Conservation (phyloP, 495 filamentous ascomycete species). For the Hamigera avellanea region DNA sequence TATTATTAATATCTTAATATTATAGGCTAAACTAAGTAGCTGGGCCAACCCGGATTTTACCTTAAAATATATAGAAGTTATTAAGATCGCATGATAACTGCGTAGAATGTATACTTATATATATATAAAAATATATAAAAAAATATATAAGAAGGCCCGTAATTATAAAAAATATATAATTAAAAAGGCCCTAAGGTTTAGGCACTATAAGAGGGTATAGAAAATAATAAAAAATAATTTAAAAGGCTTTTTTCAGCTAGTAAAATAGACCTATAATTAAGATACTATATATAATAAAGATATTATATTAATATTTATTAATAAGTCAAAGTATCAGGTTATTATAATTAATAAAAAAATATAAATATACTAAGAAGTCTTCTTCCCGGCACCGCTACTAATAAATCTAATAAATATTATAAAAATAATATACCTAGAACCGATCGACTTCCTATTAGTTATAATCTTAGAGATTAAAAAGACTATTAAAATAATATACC, state of each 20-base stretch:
- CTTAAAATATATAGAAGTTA: slow-evolving; percentile 2
- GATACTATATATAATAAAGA: not conserved
- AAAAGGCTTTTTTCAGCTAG: slow-evolving; percentile 4
- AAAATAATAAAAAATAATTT: slow-evolving; percentile 1
- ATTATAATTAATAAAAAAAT: slow-evolving; percentile 7
- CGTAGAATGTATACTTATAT: not conserved
- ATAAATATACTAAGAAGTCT: slow-evolving; percentile 6
- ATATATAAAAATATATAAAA: not conserved
- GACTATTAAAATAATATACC: slow-evolving; percentile 6
- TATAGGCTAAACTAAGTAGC: slow-evolving; percentile 2
- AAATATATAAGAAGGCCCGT: not conserved
- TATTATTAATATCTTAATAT: slow-evolving; percentile 1
- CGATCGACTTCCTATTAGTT: slow-evolving; percentile 9
- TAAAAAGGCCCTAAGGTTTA: not conserved
- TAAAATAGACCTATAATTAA: slow-evolving; percentile 5
- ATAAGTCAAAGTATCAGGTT: not conserved
- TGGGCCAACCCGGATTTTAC: slow-evolving; percentile 5
- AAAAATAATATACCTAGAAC: slow-evolving; percentile 4
- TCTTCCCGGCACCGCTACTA: slow-evolving; percentile 12
- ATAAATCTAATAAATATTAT: slow-evolving; percentile 15
- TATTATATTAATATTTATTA: slow-evolving; percentile 2
- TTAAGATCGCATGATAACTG: slow-evolving; percentile 1
- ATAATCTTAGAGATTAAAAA: slow-evolving; percentile 8
- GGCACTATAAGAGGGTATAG: not conserved
- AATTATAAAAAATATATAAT: slow-evolving; percentile 3